A percentile compares a stretch with the other conserved stretches of the same genome.
phyloP scores from a whole-genome alignment of 306 rosid genomes.

The Cucurbita pepo region DNA sequence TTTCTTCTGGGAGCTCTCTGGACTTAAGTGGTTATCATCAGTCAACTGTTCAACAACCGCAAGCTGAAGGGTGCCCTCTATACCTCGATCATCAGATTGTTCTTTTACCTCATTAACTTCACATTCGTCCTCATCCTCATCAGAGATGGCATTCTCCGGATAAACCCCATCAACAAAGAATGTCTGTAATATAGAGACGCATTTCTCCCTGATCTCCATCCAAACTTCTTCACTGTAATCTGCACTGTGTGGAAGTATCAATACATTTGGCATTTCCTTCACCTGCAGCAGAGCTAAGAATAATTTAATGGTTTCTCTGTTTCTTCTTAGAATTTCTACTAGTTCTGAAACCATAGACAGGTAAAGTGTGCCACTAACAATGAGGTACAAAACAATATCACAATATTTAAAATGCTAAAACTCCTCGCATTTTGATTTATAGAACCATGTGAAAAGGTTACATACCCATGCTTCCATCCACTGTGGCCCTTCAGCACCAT shows the following conservation, averaged over 20 bases:
- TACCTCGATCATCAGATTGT: conserved; percentile 39
- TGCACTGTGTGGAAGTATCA: conserved; percentile 98
- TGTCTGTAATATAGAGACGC: conserved; percentile 66
- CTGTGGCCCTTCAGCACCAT: conserved; percentile 98
- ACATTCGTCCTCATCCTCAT: conserved; percentile 55
- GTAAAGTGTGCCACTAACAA: background rate
- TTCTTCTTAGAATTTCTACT: background rate
- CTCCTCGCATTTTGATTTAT: conserved; percentile 1
- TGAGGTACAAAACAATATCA: background rate
- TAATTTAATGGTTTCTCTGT: background rate
- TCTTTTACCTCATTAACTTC: conserved; percentile 54
- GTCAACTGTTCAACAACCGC: conserved; percentile 41
- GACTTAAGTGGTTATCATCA: conserved; percentile 33
- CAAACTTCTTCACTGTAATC: conserved; percentile 99
- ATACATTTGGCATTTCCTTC: conserved; percentile 96
- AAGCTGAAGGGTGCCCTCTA: conserved; percentile 37
- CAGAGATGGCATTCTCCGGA: conserved; percentile 66
- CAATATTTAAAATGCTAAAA: background rate
- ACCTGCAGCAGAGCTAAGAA: conserved; percentile 37
- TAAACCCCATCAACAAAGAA: conserved; percentile 70
- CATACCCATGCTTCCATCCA: conserved; percentile 99
- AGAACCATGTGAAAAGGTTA: conserved; percentile 7
- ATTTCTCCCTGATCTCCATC: conserved; percentile 99
- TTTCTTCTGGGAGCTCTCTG: conserved; percentile 56
- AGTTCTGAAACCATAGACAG: background rate